Conservation (phyloP, 148 eudicot species). For the Tetragonia tetragonoides region DNA sequence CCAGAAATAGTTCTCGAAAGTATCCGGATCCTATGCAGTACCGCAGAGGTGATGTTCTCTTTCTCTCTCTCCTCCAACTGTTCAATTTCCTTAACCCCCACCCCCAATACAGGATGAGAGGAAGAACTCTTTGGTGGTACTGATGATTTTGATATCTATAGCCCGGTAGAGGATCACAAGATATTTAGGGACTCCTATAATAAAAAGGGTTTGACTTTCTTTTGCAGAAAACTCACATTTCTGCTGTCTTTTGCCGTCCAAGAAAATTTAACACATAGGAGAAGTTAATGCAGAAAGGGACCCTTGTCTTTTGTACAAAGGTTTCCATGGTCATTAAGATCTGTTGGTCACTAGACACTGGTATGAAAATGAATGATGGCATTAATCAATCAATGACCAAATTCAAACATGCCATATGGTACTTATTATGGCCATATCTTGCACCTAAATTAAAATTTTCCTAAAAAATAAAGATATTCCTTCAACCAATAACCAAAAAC, state of each 20-base stretch:
- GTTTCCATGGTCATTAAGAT: slow-evolving; percentile 29
- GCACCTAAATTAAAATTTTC: background rate
- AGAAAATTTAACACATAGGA: background rate
- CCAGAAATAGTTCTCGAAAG: too few species aligned
- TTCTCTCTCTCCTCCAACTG: too few species aligned
- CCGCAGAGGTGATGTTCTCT: too few species aligned
- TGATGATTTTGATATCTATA: background rate
- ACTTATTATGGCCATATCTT: slow-evolving; percentile 29
- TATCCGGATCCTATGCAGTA: too few species aligned
- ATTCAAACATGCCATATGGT: slow-evolving; percentile 29
- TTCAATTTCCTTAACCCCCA: too few species aligned
- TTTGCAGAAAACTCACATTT: background rate
- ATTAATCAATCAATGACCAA: slow-evolving; percentile 32
- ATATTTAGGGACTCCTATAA: background rate
- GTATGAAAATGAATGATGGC: slow-evolving; percentile 8
- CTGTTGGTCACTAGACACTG: slow-evolving; percentile 4
- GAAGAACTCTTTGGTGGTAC: too few species aligned
- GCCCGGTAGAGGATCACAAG: slow-evolving; percentile 13
- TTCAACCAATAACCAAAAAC: background rate
- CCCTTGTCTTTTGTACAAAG: slow-evolving; percentile 17
- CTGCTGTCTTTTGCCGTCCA: background rate
- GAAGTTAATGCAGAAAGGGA: slow-evolving; percentile 29
- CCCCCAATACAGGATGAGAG: too few species aligned
- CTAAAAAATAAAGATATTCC: background rate
- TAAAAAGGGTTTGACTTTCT: background rate